Percentiles rank a stretch among this genome's conserved stretches.
Conservation (phyloP, 768 basidiomycete species). For the Nidula microcarpa region DNA sequence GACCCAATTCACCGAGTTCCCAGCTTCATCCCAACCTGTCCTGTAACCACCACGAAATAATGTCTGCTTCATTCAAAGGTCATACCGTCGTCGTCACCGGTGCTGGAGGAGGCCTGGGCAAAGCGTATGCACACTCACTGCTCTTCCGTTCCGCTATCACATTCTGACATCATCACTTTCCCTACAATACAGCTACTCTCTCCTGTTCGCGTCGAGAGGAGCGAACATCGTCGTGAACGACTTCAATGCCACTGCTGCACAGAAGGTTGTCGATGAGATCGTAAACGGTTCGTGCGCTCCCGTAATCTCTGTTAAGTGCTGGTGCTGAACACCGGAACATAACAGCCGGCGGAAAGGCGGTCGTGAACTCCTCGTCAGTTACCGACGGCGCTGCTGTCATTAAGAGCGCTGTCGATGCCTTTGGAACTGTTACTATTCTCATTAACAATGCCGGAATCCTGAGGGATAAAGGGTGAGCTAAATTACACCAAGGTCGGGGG, state of each 20-base stretch:
- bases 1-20: conserved; percentile 2
- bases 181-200: conserved; percentile 63
- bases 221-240: conserved; percentile 97
- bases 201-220: conserved; percentile 88
- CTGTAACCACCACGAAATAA: conserved; percentile 13
- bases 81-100: conserved; percentile 95
- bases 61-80: conserved; percentile 75
- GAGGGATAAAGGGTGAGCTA: conserved; percentile 67
- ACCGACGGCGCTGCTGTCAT: conserved; percentile 86
- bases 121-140: conserved; percentile 55
- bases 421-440: conserved; percentile 81
- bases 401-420: conserved; percentile 79
- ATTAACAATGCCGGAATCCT: conserved; percentile 97
- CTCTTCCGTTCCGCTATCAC: neutral
- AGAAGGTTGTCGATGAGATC: conserved; percentile 91
- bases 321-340: too few species aligned
- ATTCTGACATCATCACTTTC: conserved; percentile 5
- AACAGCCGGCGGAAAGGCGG: conserved; percentile 85
- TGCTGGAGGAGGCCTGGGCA: conserved; percentile 92
- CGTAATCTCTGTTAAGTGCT: too few species aligned
- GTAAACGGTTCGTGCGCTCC: conserved; percentile 50
- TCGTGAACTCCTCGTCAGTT: conserved; percentile 82
- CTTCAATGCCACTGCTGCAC: conserved; percentile 82
- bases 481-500: neutral
- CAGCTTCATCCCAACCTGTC: conserved; percentile 1